Base-by-base conservation (phyloP, 768 basidiomycete genomes). In the Suillus sp. region DNA sequence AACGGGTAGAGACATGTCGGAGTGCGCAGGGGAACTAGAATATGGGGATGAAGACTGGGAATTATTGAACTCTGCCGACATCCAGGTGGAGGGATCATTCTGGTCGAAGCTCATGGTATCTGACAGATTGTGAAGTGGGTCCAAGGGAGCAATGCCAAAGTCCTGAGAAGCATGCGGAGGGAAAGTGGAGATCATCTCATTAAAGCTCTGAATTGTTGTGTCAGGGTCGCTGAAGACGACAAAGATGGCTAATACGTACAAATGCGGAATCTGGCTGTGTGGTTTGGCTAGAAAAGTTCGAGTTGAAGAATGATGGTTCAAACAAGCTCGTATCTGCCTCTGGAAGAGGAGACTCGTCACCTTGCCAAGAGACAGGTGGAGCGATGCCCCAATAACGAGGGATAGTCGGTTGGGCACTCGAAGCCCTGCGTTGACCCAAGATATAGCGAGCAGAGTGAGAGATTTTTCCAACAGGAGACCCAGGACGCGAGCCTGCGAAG, bases 251-350 rank as follows among this genome's bases (percentile, higher is more conserved):
- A 18, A 45, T 10, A 67, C 71, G 59, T 30, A 74, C 75, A 57
- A 60, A 68, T 8, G 64, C 7, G 34, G 45, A 34, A 22, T 69
- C 70, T 22, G 48, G 54, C 10, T 67, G 34, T 25, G 63, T 65
- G 8, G 62, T 47, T 13, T 67, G 66, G 63, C 72, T 73, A 4
- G 64, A 69, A 71, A 74, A 77, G 62, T 66, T 67, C 45, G 67
- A 67, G 54, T 72, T 65, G 34, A 79, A 65, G 68, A 79, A 86
- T 2, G 74, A 71, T 0, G 74, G 70, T 18, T 86, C 79, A 70
- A 85, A 86, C 42, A 86, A 71, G 42, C 77, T 79, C 0, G 80
- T 78, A 62, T 84, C 75, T 11, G 78, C 76, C 25, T 83, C 85
- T 0, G 85, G 85, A 2, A 86, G 78, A 8, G 82, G 79, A 0